These are phyloP conservation scores for Penicillium sp. DNA, from an alignment of 2,329 filamentous ascomycete species.

Conservation along the genomic window DNA sequence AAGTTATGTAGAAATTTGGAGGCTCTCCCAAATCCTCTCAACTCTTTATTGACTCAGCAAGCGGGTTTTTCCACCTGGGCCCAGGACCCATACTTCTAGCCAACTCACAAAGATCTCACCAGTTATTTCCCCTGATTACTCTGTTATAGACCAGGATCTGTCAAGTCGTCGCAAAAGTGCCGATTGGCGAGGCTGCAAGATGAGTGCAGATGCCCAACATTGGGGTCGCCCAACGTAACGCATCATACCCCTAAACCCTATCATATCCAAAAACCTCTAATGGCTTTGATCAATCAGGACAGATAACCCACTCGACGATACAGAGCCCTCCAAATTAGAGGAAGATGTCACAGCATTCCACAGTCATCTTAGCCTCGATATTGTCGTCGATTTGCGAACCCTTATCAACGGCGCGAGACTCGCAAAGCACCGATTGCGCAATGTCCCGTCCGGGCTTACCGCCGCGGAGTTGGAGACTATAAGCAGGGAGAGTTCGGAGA, in stretches of 20 bases:
- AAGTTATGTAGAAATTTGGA: not conserved
- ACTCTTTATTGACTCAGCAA: not conserved
- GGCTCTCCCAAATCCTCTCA: not conserved
- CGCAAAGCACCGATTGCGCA: not conserved
- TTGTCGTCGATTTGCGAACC: not conserved
- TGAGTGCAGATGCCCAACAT: not conserved
- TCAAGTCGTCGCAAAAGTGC: not conserved
- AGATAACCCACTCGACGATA: not conserved
- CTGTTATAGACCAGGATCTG: not conserved
- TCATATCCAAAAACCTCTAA: not conserved
- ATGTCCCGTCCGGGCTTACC: not conserved
- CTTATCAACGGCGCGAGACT: not conserved
- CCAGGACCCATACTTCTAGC: not conserved
- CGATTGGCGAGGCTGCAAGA: not conserved
- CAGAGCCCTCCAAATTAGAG: not conserved
- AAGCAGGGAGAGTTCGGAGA: not conserved
- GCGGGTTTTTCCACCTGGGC: not conserved
- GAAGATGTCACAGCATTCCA: not conserved
- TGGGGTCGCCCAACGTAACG: not conserved
- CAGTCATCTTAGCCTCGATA: not conserved
- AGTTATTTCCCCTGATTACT: not conserved
- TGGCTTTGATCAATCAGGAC: not conserved
- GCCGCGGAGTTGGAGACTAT: not conserved
- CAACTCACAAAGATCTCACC: not conserved
- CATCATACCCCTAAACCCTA: not conserved